Conservation (phyloP, 345 rosid species). For the Populus alba region DNA sequence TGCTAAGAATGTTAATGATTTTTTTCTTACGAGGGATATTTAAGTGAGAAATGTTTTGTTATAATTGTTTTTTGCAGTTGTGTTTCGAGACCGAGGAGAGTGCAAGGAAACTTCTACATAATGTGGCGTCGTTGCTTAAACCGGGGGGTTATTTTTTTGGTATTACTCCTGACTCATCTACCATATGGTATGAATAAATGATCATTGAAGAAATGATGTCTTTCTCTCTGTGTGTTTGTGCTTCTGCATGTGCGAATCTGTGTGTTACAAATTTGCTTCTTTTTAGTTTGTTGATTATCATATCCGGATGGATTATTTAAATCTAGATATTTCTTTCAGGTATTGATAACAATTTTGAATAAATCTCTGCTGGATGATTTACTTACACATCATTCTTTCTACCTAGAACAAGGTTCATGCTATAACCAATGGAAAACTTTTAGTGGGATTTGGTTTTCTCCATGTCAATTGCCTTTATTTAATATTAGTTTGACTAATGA, state of each 20-base stretch:
- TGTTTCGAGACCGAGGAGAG: conserved; percentile 92
- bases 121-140: conserved; percentile 78
- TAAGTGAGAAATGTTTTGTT: background rate
- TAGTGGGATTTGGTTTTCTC: background rate
- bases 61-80: conserved; percentile 43
- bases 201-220: conserved; percentile 6
- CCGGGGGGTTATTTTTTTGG: conserved; percentile 98
- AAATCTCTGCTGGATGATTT: background rate
- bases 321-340: background rate
- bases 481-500: background rate
- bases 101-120: conserved; percentile 76
- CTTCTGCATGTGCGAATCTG: too few relatives aligned
- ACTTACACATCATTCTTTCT: background rate
- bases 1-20: background rate
- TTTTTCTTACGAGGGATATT: background rate
- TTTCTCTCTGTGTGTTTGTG: background rate
- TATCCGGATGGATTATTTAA: background rate
- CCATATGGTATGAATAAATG: conserved; percentile 76
- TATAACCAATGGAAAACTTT: background rate
- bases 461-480: background rate
- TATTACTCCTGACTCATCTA: conserved; percentile 95
- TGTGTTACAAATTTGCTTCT: background rate
- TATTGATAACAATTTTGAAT: background rate
- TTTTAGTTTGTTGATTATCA: background rate
- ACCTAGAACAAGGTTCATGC: background rate